Evolutionary conservation across 2,329 filamentous ascomycete genomes (phyloP).

Genomic region (Neonectria punicea): DNA sequence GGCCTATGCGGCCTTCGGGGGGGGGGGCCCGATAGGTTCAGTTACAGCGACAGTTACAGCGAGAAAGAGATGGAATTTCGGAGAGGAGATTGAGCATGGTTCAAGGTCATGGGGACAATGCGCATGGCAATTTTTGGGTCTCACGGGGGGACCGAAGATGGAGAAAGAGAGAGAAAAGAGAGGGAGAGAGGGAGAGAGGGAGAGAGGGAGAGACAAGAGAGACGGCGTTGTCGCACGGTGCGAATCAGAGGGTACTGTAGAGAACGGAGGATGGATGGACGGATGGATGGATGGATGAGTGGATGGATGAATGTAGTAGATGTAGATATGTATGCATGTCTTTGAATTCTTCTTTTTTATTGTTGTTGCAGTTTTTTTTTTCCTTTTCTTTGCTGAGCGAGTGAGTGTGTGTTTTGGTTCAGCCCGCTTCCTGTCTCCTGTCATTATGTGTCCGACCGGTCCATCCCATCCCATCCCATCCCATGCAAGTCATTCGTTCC

Average conservation of each 20-base stretch:
- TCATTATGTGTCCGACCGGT: too few species aligned
- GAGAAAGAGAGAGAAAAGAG: not conserved
- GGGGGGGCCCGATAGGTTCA: not conserved
- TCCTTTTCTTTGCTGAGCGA: not conserved
- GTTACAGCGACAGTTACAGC: not conserved
- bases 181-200: not conserved
- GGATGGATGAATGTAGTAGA: not conserved
- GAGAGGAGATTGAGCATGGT: not conserved
- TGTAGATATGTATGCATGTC: not conserved
- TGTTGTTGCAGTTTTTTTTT: not conserved
- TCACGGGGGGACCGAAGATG: not conserved
- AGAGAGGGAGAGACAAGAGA: not conserved
- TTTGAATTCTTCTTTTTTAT: not conserved
- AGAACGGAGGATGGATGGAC: not conserved
- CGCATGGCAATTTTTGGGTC: not conserved
- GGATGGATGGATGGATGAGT: too few species aligned
- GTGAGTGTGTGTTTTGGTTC: too few species aligned
- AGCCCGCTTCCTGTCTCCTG: too few species aligned
- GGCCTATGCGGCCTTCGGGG: conserved; percentile 10
- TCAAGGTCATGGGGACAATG: not conserved
- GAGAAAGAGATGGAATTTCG: not conserved
- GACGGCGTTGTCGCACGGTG: not conserved
- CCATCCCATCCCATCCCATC: not conserved
- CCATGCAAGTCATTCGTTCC: not conserved
- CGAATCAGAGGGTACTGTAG: not conserved